These are phyloP conservation scores for Fragosphaeria purpurea DNA, from an alignment of 2,329 filamentous ascomycete genomes.

Conservation along the genomic window DNA sequence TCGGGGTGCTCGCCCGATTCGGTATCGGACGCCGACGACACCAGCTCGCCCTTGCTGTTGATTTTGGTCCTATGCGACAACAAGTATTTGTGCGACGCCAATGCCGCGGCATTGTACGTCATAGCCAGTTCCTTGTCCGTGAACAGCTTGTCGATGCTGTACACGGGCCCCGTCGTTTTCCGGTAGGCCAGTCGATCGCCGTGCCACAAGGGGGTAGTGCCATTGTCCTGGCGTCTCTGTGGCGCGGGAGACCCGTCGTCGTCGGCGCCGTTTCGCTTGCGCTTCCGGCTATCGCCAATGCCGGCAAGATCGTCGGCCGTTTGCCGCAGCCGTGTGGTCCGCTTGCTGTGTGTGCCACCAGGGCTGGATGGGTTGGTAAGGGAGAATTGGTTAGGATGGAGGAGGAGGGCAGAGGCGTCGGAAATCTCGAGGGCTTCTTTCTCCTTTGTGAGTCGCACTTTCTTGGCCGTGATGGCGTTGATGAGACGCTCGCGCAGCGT, in stretches of 20 bases:
- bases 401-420: slow-evolving; percentile 53
- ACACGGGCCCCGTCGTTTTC: slow-evolving; percentile 49
- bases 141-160: slow-evolving; percentile 60
- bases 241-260: slow-evolving; percentile 55
- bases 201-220: slow-evolving; percentile 53
- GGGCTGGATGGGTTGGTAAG: slow-evolving; percentile 55
- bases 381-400: slow-evolving; percentile 60
- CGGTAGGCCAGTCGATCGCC: slow-evolving; percentile 46
- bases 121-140: slow-evolving; percentile 60
- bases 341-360: slow-evolving; percentile 52
- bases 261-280: slow-evolving; percentile 45
- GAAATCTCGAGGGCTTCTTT: slow-evolving; percentile 60
- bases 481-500: slow-evolving; percentile 59
- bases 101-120: slow-evolving; percentile 52
- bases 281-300: slow-evolving; percentile 49
- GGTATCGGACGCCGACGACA: slow-evolving; percentile 42
- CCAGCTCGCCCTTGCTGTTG: slow-evolving; percentile 38
- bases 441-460: slow-evolving; percentile 52
- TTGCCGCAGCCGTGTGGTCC: slow-evolving; percentile 50
- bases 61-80: slow-evolving; percentile 44
- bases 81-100: slow-evolving; percentile 53
- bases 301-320: slow-evolving; percentile 48
- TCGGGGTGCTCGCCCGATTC: slow-evolving; percentile 43
- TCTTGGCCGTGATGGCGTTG: slow-evolving; percentile 55
- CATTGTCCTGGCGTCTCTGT: slow-evolving; percentile 46